phyloP scores from a whole-genome alignment of 371 early-diverging fungal genomes.

The Rhizomucor miehei region DNA sequence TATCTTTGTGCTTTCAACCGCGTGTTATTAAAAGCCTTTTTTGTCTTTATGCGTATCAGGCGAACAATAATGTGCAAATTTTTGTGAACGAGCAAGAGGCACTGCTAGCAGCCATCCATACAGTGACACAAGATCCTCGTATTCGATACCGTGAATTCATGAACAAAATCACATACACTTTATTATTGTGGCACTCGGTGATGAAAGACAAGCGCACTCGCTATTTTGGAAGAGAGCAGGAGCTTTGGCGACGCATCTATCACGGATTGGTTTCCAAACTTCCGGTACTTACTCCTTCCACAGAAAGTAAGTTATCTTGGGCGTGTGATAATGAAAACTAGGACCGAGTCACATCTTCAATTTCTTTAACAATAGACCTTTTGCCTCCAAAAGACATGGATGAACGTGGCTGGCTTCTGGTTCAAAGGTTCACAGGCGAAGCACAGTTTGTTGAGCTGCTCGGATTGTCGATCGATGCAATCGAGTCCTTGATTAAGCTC shows the following conservation, averaged over 20 bases:
- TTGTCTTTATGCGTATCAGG: too few species aligned
- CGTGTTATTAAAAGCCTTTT: too few species aligned
- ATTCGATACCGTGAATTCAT: neutral
- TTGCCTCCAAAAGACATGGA: neutral
- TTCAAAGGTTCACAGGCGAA: conserved; percentile 3
- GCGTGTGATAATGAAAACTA: too few species aligned
- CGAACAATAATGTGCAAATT: too few species aligned
- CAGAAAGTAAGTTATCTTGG: neutral
- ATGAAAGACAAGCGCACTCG: neutral
- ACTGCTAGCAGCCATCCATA: neutral
- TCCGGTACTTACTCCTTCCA: neutral
- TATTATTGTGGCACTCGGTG: neutral
- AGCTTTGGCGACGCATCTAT: conserved; percentile 4
- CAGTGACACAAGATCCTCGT: neutral
- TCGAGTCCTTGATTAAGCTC: neutral
- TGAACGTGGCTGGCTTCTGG: neutral
- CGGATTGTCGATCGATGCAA: neutral
- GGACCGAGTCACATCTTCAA: too few species aligned
- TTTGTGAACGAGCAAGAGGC: too few species aligned
- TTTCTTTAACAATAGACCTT: neutral
- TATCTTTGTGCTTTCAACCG: too few species aligned
- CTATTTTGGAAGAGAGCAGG: neutral
- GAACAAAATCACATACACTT: neutral
- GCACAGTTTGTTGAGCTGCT: conserved; percentile 1
- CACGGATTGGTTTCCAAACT: neutral